These are phyloP conservation scores for Nemania sp. DNA, from an alignment of 2,329 filamentous ascomycete genomes.

Conservation along the genomic window DNA sequence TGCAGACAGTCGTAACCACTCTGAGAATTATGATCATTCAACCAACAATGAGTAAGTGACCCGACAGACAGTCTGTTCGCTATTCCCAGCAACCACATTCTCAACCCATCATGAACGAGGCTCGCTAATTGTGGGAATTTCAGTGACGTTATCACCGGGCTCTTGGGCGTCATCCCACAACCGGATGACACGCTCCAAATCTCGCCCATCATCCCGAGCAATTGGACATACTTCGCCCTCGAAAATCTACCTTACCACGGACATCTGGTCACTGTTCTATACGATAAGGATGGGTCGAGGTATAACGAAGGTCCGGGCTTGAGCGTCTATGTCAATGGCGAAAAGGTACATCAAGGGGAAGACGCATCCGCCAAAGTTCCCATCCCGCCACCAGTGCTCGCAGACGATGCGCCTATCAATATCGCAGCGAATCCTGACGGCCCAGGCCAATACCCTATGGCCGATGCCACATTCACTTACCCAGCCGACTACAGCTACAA, in stretches of 20 bases:
- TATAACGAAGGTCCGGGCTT: slow-evolving; percentile 45
- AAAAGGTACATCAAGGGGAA: slow-evolving; percentile 36
- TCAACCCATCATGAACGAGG: too few species aligned
- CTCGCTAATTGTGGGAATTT: background rate
- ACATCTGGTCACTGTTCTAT: slow-evolving; percentile 46
- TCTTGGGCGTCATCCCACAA: slow-evolving; percentile 47
- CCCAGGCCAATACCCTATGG: slow-evolving; percentile 41
- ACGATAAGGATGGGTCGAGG: slow-evolving; percentile 45
- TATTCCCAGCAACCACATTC: background rate
- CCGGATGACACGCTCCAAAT: slow-evolving; percentile 45
- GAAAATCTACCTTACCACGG: slow-evolving; percentile 51
- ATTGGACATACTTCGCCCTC: slow-evolving; percentile 47
- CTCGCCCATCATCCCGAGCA: slow-evolving; percentile 45
- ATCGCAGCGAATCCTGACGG: slow-evolving; percentile 48
- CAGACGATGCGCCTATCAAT: slow-evolving; percentile 40
- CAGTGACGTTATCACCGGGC: slow-evolving; percentile 48
- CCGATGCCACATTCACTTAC: slow-evolving; percentile 44
- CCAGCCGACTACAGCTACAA: slow-evolving; percentile 42
- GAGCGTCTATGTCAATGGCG: slow-evolving; percentile 45
- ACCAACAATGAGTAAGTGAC: slow-evolving; percentile 45
- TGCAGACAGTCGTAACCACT: slow-evolving; percentile 45
- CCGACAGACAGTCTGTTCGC: too few species aligned
- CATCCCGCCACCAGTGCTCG: slow-evolving; percentile 28
- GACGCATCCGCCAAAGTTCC: slow-evolving; percentile 22
- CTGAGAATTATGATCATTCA: slow-evolving; percentile 51